Evolutionary conservation across 495 filamentous ascomycete species (phyloP), one percentile per base, ranked within the genome.

Genomic region (Hyaloscypha finlandica): DNA sequence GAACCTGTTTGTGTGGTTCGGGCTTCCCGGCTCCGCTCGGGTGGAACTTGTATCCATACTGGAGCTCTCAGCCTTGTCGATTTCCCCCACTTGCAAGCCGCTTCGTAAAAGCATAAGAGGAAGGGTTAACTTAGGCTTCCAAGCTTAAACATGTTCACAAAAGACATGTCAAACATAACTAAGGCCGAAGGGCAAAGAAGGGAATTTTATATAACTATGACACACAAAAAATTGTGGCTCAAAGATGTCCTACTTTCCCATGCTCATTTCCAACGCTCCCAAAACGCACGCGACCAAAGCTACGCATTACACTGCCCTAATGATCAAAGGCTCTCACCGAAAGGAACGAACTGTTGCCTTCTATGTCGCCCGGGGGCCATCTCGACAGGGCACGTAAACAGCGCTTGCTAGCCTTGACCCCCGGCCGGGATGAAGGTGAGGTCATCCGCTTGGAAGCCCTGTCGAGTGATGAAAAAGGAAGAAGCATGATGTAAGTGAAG

Each of bases 231-330:
- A 48, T 19, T 48, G 42, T 48, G 42, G 42, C 42, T 16, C 16
- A 4, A 4, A 11, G 11, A 56, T 31, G 53, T 56, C 3, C 11
- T 16, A 2, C 3, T 56, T 56, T 56, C 22, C 20, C 19, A 12
- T 30, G 53, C 6, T 56, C 53, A 30, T 56, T 25, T 56, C 53
- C 29, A 56, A 56, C 29, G 9, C 22, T 56, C n/a, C 0, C 9
- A 56, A 56, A 56, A 31, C 4, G 20, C 53, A 56, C 53, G 29
- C 53, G 53, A 56, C 29, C 53, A 29, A 30, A 56, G 29, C 53
- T 6, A 16, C 31, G 53, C 53, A 29, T 29, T 56, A 56, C 53
- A 56, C 53, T 16, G 53, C 53, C 53, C 30, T 12, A 48, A 25
- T 16, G 35, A 56, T 29, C 20, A 6, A 56, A 56, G 8, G 53